Conservation (phyloP, 345 rosid species). For the Hibiscus tridactylites region DNA sequence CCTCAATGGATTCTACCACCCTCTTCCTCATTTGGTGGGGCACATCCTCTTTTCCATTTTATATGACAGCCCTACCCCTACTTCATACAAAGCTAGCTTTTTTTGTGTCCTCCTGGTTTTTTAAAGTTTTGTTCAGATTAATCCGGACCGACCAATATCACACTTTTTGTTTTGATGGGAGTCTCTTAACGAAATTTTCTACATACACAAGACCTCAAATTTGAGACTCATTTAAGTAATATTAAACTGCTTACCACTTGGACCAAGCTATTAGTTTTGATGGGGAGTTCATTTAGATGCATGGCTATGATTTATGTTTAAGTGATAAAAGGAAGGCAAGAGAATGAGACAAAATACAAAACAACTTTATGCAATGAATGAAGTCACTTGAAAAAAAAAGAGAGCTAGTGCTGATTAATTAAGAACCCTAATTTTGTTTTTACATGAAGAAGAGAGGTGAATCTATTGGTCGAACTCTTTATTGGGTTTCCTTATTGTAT, state of each 20-base stretch:
- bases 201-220: too few species aligned
- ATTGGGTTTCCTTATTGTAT: neutral
- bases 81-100: neutral
- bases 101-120: neutral
- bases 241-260: too few species aligned
- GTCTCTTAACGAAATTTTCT: too few species aligned
- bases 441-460: constrained; percentile 14
- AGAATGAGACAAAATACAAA: neutral
- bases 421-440: constrained; percentile 7
- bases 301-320: neutral
- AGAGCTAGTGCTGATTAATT: neutral
- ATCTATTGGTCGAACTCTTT: constrained; percentile 8
- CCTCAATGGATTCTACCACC: constrained; percentile 27
- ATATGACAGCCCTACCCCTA: neutral
- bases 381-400: neutral
- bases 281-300: too few species aligned
- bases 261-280: too few species aligned
- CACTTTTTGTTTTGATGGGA: too few species aligned
- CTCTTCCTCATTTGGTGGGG: constrained; percentile 30
- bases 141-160: fast-evolving
- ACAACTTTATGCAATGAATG: neutral
- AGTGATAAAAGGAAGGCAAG: neutral
- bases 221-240: too few species aligned
- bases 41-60: constrained; percentile 19
- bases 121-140: neutral